Conservation (phyloP, 1,284 basidiomycete species). For the Pterula multifida region DNA sequence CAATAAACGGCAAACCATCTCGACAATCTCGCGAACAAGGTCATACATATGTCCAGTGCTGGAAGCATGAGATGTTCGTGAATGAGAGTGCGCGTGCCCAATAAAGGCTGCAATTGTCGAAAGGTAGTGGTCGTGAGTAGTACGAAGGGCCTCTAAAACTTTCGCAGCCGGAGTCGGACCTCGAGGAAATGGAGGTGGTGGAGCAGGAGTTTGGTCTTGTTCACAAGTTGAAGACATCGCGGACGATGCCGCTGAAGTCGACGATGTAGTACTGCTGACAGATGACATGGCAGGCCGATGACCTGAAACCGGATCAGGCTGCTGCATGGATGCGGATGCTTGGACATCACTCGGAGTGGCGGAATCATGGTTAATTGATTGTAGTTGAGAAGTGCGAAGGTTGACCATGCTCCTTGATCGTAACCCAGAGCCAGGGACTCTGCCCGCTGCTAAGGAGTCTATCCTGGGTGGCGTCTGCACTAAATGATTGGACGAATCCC, state of each 20-base stretch:
- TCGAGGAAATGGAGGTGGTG: slow-evolving; percentile 49
- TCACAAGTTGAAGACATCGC: slow-evolving; percentile 25
- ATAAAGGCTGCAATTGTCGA: slow-evolving; percentile 96
- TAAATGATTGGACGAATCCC: slow-evolving; percentile 7
- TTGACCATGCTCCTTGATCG: slow-evolving; percentile 38
- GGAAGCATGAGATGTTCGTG: slow-evolving; percentile 78
- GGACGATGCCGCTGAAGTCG: slow-evolving; percentile 49
- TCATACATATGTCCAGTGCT: slow-evolving; percentile 91
- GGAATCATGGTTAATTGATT: slow-evolving; percentile 13
- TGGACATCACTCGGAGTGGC: background rate
- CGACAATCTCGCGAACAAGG: slow-evolving; percentile 86
- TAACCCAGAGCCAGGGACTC: background rate
- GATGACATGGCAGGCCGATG: slow-evolving; percentile 30
- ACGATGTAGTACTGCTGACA: slow-evolving; percentile 56
- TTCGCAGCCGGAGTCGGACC: slow-evolving; percentile 56
- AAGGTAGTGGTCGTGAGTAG: slow-evolving; percentile 80
- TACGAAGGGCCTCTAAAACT: slow-evolving; percentile 58
- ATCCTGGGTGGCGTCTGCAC: background rate
- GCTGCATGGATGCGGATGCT: slow-evolving; percentile 9
- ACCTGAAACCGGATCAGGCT: slow-evolving; percentile 20
- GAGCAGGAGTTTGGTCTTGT: slow-evolving; percentile 17
- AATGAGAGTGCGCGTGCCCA: slow-evolving; percentile 91
- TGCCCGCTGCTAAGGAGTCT: background rate
- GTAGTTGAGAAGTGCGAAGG: slow-evolving; percentile 24
- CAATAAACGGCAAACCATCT: slow-evolving; percentile 83